Evolutionary conservation across 352 stramenopile species (phyloP).

Genomic region (Phytopythium aichiense): DNA sequence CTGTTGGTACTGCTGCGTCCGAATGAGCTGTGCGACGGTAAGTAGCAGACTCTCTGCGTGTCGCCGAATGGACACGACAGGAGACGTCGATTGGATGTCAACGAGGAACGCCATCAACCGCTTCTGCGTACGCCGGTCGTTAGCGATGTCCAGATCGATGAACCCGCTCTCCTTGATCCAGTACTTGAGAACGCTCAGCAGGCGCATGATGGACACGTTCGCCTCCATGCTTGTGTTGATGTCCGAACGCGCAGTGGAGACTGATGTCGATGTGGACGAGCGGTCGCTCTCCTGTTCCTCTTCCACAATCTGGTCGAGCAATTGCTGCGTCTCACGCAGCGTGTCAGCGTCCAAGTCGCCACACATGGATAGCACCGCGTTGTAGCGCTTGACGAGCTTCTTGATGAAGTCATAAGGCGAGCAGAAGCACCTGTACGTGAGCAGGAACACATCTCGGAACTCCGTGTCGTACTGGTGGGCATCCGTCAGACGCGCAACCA

Average conservation of each 20-base stretch:
- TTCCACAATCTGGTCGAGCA: slow-evolving; percentile 62
- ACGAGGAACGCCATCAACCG: slow-evolving; percentile 69
- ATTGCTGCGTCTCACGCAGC: slow-evolving; percentile 52
- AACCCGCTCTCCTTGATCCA: slow-evolving; percentile 88
- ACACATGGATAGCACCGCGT: slow-evolving; percentile 60
- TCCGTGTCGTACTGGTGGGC: slow-evolving; percentile 83
- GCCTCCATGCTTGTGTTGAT: slow-evolving; percentile 80
- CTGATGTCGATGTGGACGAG: slow-evolving; percentile 53
- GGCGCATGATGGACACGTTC: slow-evolving; percentile 83
- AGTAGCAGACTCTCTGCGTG: slow-evolving; percentile 71
- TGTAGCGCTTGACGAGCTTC: slow-evolving; percentile 86
- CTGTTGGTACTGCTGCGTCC: slow-evolving; percentile 42
- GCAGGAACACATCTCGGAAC: slow-evolving; percentile 82
- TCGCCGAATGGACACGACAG: slow-evolving; percentile 66
- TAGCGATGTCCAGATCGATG: slow-evolving; percentile 69
- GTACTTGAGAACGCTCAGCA: slow-evolving; percentile 84
- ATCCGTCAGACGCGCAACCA: slow-evolving; percentile 80
- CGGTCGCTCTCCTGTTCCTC: slow-evolving; percentile 53
- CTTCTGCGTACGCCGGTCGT: slow-evolving; percentile 67
- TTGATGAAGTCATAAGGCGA: slow-evolving; percentile 86
- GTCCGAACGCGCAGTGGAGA: slow-evolving; percentile 68
- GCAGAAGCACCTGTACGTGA: slow-evolving; percentile 81
- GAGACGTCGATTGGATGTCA: slow-evolving; percentile 74
- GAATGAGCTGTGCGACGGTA: slow-evolving; percentile 58
- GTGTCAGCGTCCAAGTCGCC: slow-evolving; percentile 39